phyloP scores from a whole-genome alignment of 2,329 filamentous ascomycete species.

The Trichoderma harzianum region DNA sequence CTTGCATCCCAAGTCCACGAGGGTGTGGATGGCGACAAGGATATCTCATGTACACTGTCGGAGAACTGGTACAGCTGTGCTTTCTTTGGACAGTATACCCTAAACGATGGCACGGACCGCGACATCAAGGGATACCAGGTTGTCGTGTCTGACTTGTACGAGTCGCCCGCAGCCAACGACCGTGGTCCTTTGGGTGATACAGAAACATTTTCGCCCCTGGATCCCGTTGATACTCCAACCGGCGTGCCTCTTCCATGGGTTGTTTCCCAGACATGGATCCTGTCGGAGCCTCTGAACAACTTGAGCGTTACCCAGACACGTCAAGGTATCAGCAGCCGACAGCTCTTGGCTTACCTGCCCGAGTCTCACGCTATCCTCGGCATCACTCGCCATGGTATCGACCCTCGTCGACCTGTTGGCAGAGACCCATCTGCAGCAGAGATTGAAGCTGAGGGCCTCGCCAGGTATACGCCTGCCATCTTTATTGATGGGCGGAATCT shows the following conservation, averaged over 20 bases:
- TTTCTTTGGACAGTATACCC: slow-evolving; percentile 61
- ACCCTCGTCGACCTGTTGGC: slow-evolving; percentile 81
- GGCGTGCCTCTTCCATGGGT: slow-evolving; percentile 66
- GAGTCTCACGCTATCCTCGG: slow-evolving; percentile 71
- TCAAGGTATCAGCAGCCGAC: slow-evolving; percentile 84
- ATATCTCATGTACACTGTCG: slow-evolving; percentile 73
- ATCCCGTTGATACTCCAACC: slow-evolving; percentile 56
- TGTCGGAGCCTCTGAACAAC: slow-evolving; percentile 73
- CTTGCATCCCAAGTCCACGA: slow-evolving; percentile 68
- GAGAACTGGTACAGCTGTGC: slow-evolving; percentile 97
- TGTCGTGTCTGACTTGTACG: slow-evolving; percentile 83
- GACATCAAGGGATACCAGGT: slow-evolving; percentile 80
- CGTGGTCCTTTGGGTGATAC: slow-evolving; percentile 71
- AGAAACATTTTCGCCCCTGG: slow-evolving; percentile 73
- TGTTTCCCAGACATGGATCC: slow-evolving; percentile 74
- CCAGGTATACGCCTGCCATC: slow-evolving; percentile 70
- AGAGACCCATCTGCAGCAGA: slow-evolving; percentile 79
- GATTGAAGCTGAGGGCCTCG: slow-evolving; percentile 73
- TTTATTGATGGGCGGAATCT: slow-evolving; percentile 81
- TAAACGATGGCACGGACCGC: slow-evolving; percentile 52
- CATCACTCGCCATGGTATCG: slow-evolving; percentile 74
- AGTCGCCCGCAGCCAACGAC: slow-evolving; percentile 78
- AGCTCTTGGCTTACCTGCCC: slow-evolving; percentile 76
- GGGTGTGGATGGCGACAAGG: slow-evolving; percentile 70
- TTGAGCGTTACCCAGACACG: slow-evolving; percentile 84